A percentile compares a stretch with the other conserved stretches of the same genome.
Evolutionary conservation across 768 basidiomycete genomes (phyloP).

Genomic region (Multifurca ochricompacta): DNA sequence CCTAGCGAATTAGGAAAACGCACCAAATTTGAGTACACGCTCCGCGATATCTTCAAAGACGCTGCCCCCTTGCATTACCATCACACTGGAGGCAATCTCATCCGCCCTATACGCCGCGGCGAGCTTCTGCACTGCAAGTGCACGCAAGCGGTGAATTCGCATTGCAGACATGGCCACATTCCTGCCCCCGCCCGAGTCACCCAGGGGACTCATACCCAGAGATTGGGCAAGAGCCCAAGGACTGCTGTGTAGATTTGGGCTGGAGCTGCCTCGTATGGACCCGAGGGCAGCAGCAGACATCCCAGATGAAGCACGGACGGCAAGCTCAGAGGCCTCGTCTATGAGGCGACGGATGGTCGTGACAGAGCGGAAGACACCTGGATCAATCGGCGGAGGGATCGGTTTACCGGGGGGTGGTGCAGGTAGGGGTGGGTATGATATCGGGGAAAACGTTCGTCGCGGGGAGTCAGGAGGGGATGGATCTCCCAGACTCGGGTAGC

Average conservation of each 20-base stretch:
- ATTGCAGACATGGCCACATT: slow-evolving; percentile 79
- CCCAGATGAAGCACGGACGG: slow-evolving; percentile 81
- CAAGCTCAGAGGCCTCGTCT: slow-evolving; percentile 84
- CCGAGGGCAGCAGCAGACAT: slow-evolving; percentile 67
- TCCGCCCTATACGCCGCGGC: slow-evolving; percentile 81
- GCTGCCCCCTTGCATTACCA: slow-evolving; percentile 92
- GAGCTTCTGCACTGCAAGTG: slow-evolving; percentile 78
- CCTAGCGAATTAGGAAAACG: slow-evolving; percentile 21
- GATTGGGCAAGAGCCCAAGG: slow-evolving; percentile 60
- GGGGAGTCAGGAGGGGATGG: slow-evolving; percentile 31
- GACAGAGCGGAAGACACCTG: slow-evolving; percentile 76
- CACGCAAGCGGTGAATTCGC: slow-evolving; percentile 72
- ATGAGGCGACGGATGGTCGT: slow-evolving; percentile 70
- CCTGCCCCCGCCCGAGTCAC: slow-evolving; percentile 49
- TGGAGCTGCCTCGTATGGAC: slow-evolving; percentile 44
- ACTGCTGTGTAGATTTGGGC: slow-evolving; percentile 33
- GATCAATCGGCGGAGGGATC: slow-evolving; percentile 81
- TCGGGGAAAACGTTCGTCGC: slow-evolving; percentile 24
- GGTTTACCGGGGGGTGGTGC: slow-evolving; percentile 55
- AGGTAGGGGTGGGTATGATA: slow-evolving; percentile 41
- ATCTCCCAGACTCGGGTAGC: slow-evolving; percentile 36
- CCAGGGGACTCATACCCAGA: slow-evolving; percentile 54
- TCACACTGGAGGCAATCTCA: slow-evolving; percentile 87
- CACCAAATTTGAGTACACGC: slow-evolving; percentile 65
- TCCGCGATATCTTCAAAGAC: slow-evolving; percentile 92